Evolutionary conservation across 306 rosid species (phyloP).

Genomic region (Chamaecrista fasciculata): DNA sequence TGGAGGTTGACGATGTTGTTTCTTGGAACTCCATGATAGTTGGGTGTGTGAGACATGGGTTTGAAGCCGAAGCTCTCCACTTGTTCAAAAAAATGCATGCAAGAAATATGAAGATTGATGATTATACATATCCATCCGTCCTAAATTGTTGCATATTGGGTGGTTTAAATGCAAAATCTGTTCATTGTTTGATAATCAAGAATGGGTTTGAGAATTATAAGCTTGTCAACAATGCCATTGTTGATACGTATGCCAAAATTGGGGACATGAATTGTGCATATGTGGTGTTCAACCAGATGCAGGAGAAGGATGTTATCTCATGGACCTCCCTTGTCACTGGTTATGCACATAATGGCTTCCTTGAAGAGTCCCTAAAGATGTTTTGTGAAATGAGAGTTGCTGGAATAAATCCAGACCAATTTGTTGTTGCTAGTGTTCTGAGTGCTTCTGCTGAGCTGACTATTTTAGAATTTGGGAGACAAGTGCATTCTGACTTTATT

Average conservation of each 20-base stretch:
- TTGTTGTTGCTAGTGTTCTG: constrained; percentile 65
- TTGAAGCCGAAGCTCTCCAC: constrained; percentile 56
- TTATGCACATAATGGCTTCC: constrained; percentile 63
- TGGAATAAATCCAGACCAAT: constrained; percentile 63
- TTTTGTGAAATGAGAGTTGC: constrained; percentile 71
- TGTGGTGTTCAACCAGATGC: constrained; percentile 53
- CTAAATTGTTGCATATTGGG: constrained; percentile 56
- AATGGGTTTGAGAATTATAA: constrained; percentile 66
- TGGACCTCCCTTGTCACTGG: constrained; percentile 95
- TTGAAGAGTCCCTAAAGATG: constrained; percentile 57
- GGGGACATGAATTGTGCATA: constrained; percentile 52
- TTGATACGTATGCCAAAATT: constrained; percentile 81
- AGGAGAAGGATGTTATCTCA: constrained; percentile 77
- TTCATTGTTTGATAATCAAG: constrained; percentile 67
- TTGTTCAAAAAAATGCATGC: constrained; percentile 70
- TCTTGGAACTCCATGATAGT: constrained; percentile 91
- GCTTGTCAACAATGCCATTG: constrained; percentile 78
- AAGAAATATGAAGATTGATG: constrained; percentile 64
- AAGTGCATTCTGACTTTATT: constrained; percentile 64
- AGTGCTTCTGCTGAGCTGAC: constrained; percentile 85
- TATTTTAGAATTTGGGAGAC: constrained; percentile 72
- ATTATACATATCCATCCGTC: constrained; percentile 80
- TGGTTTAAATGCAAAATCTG: constrained; percentile 39
- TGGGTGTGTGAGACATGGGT: constrained; percentile 74
- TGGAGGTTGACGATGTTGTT: constrained; percentile 69